phyloP scores from a whole-genome alignment of 106 monocot species.

The Allium fistulosum region DNA sequence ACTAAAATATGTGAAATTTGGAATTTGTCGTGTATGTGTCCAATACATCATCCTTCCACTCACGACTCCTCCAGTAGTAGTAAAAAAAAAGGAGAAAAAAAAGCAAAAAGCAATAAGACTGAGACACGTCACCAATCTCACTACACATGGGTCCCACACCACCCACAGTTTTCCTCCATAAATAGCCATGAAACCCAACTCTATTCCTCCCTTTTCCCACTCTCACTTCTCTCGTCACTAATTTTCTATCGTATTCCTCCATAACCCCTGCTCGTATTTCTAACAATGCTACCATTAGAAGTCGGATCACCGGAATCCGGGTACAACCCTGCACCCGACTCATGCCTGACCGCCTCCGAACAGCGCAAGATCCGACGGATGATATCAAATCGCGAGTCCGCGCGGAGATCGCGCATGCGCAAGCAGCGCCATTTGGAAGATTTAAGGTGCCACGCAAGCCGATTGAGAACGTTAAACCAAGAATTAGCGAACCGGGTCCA shows the following conservation, averaged over 20 bases:
- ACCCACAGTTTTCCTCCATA: background rate
- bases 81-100: too few species aligned
- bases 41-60: too few species aligned
- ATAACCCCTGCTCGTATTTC: background rate
- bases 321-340: background rate
- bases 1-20: too few species aligned
- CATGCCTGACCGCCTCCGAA: background rate
- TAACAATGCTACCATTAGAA: too few species aligned
- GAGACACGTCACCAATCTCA: background rate
- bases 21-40: too few species aligned
- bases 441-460: constrained; percentile 12
- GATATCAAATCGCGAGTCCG: constrained; percentile 32
- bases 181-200: constrained; percentile 8
- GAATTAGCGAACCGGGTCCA: constrained; percentile 15
- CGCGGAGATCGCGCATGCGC: constrained; percentile 33
- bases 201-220: constrained; percentile 21
- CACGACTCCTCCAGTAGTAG: too few species aligned
- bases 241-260: background rate
- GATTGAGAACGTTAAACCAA: constrained; percentile 12
- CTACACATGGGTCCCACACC: constrained; percentile 1
- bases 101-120: background rate
- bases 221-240: constrained; percentile 2
- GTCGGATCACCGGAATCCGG: background rate
- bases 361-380: constrained; percentile 16
- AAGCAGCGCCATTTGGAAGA: constrained; percentile 31